Conservation (phyloP, 2,329 filamentous ascomycete species). For the Calonectria pseudoreteaudii region DNA sequence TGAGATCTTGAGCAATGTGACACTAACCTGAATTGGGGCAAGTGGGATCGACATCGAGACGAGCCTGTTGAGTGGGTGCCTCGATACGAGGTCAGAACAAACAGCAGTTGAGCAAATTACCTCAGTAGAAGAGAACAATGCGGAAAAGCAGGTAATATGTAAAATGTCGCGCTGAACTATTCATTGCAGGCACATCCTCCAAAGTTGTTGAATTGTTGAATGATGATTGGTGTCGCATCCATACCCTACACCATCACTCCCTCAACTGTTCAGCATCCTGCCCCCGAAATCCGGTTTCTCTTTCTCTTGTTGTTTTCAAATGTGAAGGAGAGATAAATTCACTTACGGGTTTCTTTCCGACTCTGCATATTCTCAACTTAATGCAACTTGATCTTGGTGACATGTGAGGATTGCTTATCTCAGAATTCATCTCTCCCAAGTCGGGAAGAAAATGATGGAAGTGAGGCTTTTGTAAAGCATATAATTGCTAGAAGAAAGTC, state of each 20-base stretch:
- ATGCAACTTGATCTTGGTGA: too few species aligned
- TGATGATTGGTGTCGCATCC: background rate
- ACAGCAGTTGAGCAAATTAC: background rate
- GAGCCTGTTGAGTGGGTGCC: background rate
- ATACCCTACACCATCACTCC: background rate
- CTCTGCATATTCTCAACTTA: too few species aligned
- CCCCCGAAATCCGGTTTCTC: background rate
- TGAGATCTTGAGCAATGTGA: background rate
- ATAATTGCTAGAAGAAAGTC: too few species aligned
- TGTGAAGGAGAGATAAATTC: background rate
- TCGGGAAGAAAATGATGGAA: too few species aligned
- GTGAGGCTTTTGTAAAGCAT: too few species aligned
- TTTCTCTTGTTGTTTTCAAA: background rate
- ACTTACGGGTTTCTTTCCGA: too few species aligned
- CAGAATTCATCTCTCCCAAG: too few species aligned
- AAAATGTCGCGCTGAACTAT: background rate
- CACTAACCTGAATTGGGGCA: background rate
- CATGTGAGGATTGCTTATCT: too few species aligned
- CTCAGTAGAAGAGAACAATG: background rate
- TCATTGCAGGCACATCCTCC: background rate
- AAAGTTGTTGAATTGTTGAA: background rate
- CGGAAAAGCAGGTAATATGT: background rate
- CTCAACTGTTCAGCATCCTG: background rate
- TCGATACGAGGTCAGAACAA: background rate
- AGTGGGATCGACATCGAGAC: background rate